Base-by-base conservation (phyloP, 2,329 filamentous ascomycete genomes). In the Aotearoamyces nothofagi region DNA sequence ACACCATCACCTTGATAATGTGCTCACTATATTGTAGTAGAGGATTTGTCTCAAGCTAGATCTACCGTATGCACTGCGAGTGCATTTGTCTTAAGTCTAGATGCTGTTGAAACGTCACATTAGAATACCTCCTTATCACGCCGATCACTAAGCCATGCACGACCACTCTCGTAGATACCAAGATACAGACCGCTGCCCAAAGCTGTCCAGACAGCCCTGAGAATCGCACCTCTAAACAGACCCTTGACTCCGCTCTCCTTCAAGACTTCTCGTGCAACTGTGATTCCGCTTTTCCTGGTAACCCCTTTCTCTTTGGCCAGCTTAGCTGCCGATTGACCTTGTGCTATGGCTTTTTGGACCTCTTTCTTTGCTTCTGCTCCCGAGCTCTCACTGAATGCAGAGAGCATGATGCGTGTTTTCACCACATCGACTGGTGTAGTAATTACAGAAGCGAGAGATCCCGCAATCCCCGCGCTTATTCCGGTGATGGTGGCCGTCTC, bases 381-480 rank as follows among this genome's bases (percentile, higher is more conserved):
- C 9, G 38, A 44, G 9, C 27, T 47, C 33, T 46, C 40, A 29
- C 39, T 35, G 30, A 42, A 35, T 2, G 72, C 72, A 16, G 66
- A 62, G 15, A 93, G 59, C 84, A 92, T 93, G 54, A 92, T 78
- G 27, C 81, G 59, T 38, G 84, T 92, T 59, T 93, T 92, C 14
- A 93, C 68, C 7, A 92, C 82, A 51, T 93, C 86, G 31, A 84
- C 71, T 0, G 86, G 86, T 28, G 84, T 92, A 2, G 84, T 93
- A n/a, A 90, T 50, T 7, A 80, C 66, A 1, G 84, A 79, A 0
- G 83, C 76, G 6, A 87, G 51, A 5, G 71, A 69, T 0, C 84
- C 84, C 0, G 83, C 80, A 10, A 65, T 51, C 2, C 76, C 81
- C 0, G 83, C 84, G 45, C 78, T 80, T 3, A 66, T 33, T 0